These are phyloP conservation scores for Acacia pycnantha DNA, from an alignment of 331 rosid species.

Conservation along the genomic window DNA sequence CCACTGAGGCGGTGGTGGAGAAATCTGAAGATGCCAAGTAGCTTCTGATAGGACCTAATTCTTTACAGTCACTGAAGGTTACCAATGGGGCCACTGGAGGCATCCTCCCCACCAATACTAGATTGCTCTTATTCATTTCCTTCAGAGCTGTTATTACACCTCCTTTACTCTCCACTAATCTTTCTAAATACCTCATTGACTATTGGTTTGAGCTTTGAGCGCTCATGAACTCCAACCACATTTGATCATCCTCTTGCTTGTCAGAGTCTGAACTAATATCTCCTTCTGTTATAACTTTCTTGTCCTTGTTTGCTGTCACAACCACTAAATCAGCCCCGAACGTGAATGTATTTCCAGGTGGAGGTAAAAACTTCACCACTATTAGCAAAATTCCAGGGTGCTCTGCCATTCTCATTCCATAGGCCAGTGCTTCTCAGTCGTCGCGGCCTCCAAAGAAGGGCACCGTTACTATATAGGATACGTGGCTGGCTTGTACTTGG, in stretches of 20 bases:
- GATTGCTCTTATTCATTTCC: constrained; percentile 45
- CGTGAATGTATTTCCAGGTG: constrained; percentile 36
- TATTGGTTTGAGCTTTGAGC: constrained; percentile 8
- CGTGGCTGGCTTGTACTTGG: constrained; percentile 65
- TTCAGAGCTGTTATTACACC: constrained; percentile 40
- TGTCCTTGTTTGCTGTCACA: constrained; percentile 26
- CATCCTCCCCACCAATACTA: constrained; percentile 65
- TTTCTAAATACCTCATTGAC: constrained; percentile 53
- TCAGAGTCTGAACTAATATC: constrained; percentile 12
- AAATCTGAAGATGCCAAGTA: constrained; percentile 54
- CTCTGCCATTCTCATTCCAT: constrained; percentile 69
- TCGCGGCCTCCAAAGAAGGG: constrained; percentile 71
- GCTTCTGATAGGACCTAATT: constrained; percentile 75
- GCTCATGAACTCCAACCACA: constrained; percentile 35
- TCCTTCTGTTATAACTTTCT: neutral
- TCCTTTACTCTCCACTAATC: constrained; percentile 40
- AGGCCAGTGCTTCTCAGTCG: constrained; percentile 70
- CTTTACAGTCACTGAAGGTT: constrained; percentile 43
- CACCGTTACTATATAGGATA: constrained; percentile 40
- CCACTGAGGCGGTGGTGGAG: constrained; percentile 50
- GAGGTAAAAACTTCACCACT: constrained; percentile 37
- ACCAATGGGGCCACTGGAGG: constrained; percentile 48
- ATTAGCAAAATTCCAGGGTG: constrained; percentile 65
- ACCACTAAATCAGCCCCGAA: constrained; percentile 46
- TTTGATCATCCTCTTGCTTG: constrained; percentile 32